Conservation (phyloP, 208 protist species). For the Acanthamoeba triangularis region DNA sequence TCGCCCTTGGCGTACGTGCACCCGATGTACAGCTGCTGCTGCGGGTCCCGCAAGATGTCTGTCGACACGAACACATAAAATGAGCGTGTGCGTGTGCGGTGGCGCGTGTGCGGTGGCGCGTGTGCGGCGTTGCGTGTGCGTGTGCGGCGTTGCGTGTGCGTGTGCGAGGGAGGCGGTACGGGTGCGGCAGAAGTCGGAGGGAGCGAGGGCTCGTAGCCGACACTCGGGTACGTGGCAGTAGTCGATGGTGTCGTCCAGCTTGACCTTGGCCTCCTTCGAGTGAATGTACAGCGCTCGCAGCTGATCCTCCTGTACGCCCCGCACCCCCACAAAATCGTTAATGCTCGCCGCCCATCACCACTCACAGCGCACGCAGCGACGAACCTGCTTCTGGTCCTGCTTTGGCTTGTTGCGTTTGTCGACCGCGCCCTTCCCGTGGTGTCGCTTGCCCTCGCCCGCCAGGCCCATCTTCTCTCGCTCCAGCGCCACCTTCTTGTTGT, state of each 20-base stretch:
- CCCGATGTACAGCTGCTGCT: slow-evolving; percentile 61
- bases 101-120: neutral
- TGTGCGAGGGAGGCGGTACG: neutral
- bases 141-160: neutral
- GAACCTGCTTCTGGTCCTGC: slow-evolving; percentile 21
- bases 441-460: neutral
- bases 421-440: neutral
- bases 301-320: slow-evolving; percentile 22
- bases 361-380: neutral
- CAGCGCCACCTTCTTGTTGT: slow-evolving; percentile 7
- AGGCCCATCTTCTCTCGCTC: slow-evolving; percentile 25
- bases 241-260: neutral
- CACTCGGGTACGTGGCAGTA: slow-evolving; percentile 12
- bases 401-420: slow-evolving; percentile 8
- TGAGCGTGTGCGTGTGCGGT: neutral
- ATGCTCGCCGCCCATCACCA: neutral
- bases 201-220: neutral
- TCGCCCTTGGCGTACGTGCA: slow-evolving; percentile 30
- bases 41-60: slow-evolving; percentile 65
- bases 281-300: slow-evolving; percentile 34
- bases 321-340: neutral
- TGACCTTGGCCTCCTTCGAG: slow-evolving; percentile 31
- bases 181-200: neutral
- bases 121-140: too few relatives aligned
- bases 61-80: neutral